Conservation (phyloP, 208 protist species). For the Kentomonas sorsogonicus region DNA sequence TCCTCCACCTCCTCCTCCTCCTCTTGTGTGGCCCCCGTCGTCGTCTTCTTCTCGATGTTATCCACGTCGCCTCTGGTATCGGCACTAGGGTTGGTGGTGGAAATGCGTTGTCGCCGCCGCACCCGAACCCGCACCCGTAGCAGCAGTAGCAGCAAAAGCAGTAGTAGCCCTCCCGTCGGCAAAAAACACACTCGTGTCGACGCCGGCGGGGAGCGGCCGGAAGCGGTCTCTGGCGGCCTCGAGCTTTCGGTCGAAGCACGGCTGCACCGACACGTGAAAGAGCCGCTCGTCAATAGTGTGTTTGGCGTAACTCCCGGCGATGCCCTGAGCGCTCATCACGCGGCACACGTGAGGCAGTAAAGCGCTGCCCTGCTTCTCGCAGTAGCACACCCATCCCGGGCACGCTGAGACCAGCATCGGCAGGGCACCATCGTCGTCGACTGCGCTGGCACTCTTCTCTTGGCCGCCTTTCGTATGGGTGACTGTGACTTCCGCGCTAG, state of each 20-base stretch:
- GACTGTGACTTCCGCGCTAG: too few species aligned
- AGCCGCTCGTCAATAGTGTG: constrained; percentile 16
- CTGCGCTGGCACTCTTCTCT: background rate
- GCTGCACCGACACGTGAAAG: constrained; percentile 96
- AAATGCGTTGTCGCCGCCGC: constrained; percentile 22
- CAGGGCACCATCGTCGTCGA: constrained; percentile 24
- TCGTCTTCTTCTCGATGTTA: constrained; percentile 1
- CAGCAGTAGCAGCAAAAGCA: too few species aligned
- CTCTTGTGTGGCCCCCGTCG: too few species aligned
- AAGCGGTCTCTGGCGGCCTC: constrained; percentile 92
- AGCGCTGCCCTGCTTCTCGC: constrained; percentile 93
- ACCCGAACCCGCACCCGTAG: too few species aligned
- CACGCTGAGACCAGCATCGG: constrained; percentile 94
- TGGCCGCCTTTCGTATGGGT: too few species aligned
- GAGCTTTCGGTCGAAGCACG: constrained; percentile 98
- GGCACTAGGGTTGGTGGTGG: background rate
- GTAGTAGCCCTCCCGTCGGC: too few species aligned
- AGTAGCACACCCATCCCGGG: constrained; percentile 98
- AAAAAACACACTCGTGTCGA: too few species aligned
- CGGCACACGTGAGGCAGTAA: constrained; percentile 92
- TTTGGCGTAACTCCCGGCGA: constrained; percentile 94
- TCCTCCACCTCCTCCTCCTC: constrained; percentile 13
- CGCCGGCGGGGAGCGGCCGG: background rate
- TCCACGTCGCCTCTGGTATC: background rate
- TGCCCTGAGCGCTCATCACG: constrained; percentile 94